phyloP scores from a whole-genome alignment of 805 yeast species.

The Saturnispora sekii region DNA sequence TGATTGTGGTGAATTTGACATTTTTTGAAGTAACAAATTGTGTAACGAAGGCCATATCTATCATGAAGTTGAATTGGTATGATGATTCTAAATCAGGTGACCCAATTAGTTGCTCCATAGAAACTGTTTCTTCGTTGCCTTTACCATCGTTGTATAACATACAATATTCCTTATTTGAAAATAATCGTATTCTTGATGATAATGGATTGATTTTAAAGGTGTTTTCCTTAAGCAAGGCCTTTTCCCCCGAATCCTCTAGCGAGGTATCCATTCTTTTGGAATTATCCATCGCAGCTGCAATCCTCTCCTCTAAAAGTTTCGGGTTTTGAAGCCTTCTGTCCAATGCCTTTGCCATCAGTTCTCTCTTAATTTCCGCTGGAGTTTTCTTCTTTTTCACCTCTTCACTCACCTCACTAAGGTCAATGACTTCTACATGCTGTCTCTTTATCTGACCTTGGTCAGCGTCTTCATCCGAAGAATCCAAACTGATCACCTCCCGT shows the following conservation, averaged over 20 bases:
- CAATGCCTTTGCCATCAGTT: conserved; percentile 19
- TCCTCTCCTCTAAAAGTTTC: not conserved
- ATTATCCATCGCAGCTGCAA: not conserved
- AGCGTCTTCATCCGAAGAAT: conserved; percentile 1
- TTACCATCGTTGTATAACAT: conserved; percentile 8
- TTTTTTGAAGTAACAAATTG: conserved; percentile 18
- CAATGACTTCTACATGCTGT: conserved; percentile 9
- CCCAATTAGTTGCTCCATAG: conserved; percentile 21
- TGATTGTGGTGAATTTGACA: conserved; percentile 19
- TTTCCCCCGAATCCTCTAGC: too few species aligned
- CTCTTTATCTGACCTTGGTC: not conserved
- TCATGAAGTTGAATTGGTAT: conserved; percentile 27
- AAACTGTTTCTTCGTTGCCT: conserved; percentile 22
- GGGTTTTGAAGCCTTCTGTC: conserved; percentile 13
- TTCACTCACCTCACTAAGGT: conserved; percentile 6
- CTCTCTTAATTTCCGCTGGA: conserved; percentile 12
- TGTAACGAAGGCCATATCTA: conserved; percentile 22
- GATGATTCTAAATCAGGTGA: conserved; percentile 17
- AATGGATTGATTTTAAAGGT: too few species aligned
- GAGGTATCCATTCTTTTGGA: too few species aligned
- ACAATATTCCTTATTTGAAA: conserved; percentile 19
- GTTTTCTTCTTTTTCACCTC: not conserved
- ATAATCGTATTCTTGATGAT: conserved; percentile 21
- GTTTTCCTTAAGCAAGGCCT: too few species aligned
- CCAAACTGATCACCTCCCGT: conserved; percentile 1